Evolutionary conservation across 1,139 yeast species (phyloP), one percentile per base, ranked within the genome.

Genomic region (Tardiomyces digboiensis): DNA sequence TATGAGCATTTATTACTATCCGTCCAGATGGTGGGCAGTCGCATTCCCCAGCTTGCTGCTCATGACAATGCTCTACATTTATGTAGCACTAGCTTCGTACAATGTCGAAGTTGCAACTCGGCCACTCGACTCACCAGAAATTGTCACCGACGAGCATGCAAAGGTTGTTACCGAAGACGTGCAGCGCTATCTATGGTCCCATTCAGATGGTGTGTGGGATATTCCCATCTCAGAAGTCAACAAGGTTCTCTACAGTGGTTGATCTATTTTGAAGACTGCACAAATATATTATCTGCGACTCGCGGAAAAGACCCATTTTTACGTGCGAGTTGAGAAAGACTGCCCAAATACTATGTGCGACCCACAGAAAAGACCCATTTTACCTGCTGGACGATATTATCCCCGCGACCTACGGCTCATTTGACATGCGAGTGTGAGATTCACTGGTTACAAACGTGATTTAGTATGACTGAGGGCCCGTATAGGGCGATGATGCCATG

Each of bases 171-270:
- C 66, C 46, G 46, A 46, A 13, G 42, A 46, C 29, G 46, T 3
- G 12, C 29, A 33, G 10, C 19, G 19, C 19, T 73, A 73, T 46
- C 74, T 77, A 48, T 67, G 65, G 59, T 57, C 59, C 22, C 76
- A 85, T 4, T 80, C 91, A 0, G 83, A 85, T 54, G 95, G 94
- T 0, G 91, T 88, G 7, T 76, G 87, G 75, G 97, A 88, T 59
- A 58, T 87, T 42, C 91, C 95, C 1, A 67, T 86, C 2, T 71
- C 78, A 2, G 72, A 78, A 42, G 95, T 84, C 0, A 82, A 84
- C 57, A 74, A 75, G 44, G 80, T 84, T 0, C 64, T 87, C 19
- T 87, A 85, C 10, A 13, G 16, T 4, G 33, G 33, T 16, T n/a
- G 14, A 5, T 26, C 33, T n/a, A n/a, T n/a, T n/a, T n/a, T n/a